These are phyloP conservation scores for Warburgia ugandensis DNA, from an alignment of 164 flowering plant genomes.

Conservation along the genomic window DNA sequence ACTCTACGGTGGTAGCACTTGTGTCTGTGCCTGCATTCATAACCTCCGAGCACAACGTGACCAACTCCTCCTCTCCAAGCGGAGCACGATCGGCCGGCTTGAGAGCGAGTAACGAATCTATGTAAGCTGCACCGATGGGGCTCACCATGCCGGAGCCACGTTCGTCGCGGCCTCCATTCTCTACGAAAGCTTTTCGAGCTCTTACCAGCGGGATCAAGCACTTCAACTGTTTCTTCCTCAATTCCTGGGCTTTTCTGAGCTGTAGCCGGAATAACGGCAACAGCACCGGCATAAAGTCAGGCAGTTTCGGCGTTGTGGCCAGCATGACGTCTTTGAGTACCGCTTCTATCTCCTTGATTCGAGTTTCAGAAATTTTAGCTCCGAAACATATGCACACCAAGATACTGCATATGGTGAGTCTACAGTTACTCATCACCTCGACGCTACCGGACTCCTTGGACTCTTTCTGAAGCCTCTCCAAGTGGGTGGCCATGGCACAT, in stretches of 20 bases:
- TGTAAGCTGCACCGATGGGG: constrained; percentile 69
- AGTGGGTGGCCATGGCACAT: constrained; percentile 64
- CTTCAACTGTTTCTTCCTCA: constrained; percentile 58
- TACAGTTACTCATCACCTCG: constrained; percentile 67
- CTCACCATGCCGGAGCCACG: constrained; percentile 44
- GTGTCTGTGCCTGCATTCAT: constrained; percentile 92
- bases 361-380: constrained; percentile 43
- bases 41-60: constrained; percentile 67
- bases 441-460: constrained; percentile 36
- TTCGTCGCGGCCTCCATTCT: constrained; percentile 27
- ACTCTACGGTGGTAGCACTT: constrained; percentile 68
- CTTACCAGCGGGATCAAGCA: constrained; percentile 57
- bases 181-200: constrained; percentile 37
- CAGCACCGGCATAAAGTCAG: constrained; percentile 75
- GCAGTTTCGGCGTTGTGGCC: constrained; percentile 58
- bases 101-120: constrained; percentile 63
- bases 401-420: constrained; percentile 78
- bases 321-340: constrained; percentile 78
- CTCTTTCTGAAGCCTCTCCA: constrained; percentile 41
- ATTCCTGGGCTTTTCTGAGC: constrained; percentile 40
- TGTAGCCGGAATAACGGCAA: constrained; percentile 58
- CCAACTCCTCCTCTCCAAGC: constrained; percentile 66
- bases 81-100: constrained; percentile 34
- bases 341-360: constrained; percentile 47
- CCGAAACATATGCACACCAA: constrained; percentile 78